A percentile compares a stretch with the other conserved stretches of the same genome.
These are phyloP conservation scores for Marasmius tenuissimus DNA, from an alignment of 1,284 basidiomycete species.

Conservation along the genomic window DNA sequence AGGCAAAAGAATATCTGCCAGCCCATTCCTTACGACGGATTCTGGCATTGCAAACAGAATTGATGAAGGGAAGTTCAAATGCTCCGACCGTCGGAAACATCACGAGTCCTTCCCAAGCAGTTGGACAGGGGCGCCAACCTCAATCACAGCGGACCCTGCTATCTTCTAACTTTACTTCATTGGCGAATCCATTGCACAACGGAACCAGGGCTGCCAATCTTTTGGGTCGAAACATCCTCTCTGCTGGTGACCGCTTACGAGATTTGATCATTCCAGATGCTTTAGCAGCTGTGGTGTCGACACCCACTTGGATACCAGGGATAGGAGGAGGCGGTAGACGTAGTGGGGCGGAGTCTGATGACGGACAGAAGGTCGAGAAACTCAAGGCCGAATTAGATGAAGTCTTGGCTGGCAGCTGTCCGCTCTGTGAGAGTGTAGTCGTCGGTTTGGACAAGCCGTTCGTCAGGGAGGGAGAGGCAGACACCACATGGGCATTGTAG, in stretches of 20 bases:
- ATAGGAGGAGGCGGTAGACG: conserved; percentile 53
- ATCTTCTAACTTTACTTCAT: conserved; percentile 66
- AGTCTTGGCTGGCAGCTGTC: conserved; percentile 83
- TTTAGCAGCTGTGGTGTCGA: conserved; percentile 70
- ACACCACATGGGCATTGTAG: conserved; percentile 80
- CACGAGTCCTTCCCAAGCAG: conserved; percentile 27
- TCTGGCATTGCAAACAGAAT: conserved; percentile 79
- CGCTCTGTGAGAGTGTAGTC: conserved; percentile 88
- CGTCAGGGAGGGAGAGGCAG: conserved; percentile 76
- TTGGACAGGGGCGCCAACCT: conserved; percentile 39
- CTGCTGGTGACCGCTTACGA: conserved; percentile 85
- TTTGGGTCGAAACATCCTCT: conserved; percentile 79
- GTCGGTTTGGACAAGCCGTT: conserved; percentile 86
- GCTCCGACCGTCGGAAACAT: conserved; percentile 31
- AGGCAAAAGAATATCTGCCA: conserved; percentile 91
- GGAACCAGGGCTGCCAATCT: conserved; percentile 61
- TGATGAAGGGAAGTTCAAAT: conserved; percentile 56
- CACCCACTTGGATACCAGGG: conserved; percentile 66
- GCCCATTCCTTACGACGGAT: conserved; percentile 81
- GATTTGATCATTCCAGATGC: conserved; percentile 93
- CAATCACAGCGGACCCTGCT: conserved; percentile 63
- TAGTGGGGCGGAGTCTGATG: conserved; percentile 49
- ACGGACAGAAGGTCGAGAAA: conserved; percentile 63
- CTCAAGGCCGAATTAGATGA: conserved; percentile 84
- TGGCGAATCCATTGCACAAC: conserved; percentile 53